Evolutionary conservation across 2,329 filamentous ascomycete species (phyloP).

Genomic region (Aschersonia sp.): DNA sequence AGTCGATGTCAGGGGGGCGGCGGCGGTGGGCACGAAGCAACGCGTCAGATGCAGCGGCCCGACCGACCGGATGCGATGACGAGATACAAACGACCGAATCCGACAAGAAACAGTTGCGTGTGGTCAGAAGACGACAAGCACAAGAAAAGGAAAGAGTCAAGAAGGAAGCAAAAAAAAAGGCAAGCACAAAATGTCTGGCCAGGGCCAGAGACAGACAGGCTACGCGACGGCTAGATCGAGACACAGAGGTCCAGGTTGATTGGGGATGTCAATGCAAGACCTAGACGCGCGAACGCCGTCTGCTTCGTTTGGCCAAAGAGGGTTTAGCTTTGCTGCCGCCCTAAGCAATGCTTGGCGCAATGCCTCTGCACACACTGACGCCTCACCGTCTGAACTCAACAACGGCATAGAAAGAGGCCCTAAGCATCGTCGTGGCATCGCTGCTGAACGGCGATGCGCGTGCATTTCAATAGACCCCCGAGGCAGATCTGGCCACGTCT

Average conservation of each 20-base stretch:
- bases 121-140: not conserved
- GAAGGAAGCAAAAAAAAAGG: not conserved
- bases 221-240: conserved; percentile 1
- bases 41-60: conserved; percentile 1
- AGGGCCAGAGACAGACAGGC: not conserved
- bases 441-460: no score
- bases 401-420: no score
- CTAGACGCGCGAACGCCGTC: conserved; percentile 1
- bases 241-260: not conserved
- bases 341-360: no score
- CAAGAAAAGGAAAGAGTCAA: not conserved
- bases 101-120: not conserved
- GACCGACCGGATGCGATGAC: not conserved
- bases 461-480: no score
- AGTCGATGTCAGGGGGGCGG: conserved; percentile 1
- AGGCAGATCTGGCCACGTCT: no score
- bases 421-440: no score
- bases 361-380: no score
- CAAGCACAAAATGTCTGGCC: not conserved
- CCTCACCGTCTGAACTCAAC: no score
- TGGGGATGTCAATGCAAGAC: not conserved
- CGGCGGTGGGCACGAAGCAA: conserved; percentile 1
- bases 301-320: not conserved
- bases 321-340: not conserved
- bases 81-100: not conserved